Conservation (phyloP, 148 eudicot genomes). For the Simmondsia chinensis region DNA sequence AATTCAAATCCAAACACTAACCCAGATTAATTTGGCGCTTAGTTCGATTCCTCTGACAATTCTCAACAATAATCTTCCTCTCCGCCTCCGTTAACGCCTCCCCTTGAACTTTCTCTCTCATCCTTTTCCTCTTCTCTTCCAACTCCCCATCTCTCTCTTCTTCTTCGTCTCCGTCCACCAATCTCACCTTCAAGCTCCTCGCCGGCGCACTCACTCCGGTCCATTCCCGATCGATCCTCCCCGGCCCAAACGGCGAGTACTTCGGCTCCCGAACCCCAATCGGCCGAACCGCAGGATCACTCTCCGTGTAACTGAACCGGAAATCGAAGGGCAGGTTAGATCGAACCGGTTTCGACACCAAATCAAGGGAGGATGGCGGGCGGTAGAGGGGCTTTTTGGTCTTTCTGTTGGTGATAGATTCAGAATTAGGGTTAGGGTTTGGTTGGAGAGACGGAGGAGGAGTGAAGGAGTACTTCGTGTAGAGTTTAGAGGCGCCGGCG, state of each 20-base stretch:
- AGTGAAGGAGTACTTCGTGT: slow-evolving; percentile 35
- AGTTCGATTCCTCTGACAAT: slow-evolving; percentile 45
- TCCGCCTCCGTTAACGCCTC: slow-evolving; percentile 52
- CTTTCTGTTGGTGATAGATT: slow-evolving; percentile 10
- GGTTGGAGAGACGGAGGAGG: slow-evolving; percentile 38
- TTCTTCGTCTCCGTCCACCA: slow-evolving; percentile 23
- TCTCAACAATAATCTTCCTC: slow-evolving; percentile 54
- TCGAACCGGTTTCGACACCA: slow-evolving; percentile 26
- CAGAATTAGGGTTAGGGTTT: slow-evolving; percentile 7
- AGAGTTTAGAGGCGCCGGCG: slow-evolving; percentile 31
- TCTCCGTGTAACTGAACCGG: slow-evolving; percentile 86
- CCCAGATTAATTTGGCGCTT: slow-evolving; percentile 85
- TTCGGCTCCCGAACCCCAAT: slow-evolving; percentile 87
- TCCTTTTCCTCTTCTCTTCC: slow-evolving; percentile 51
- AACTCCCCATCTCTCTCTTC: slow-evolving; percentile 25
- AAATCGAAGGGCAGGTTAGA: slow-evolving; percentile 74
- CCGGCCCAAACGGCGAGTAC: slow-evolving; percentile 94
- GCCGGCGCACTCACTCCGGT: slow-evolving; percentile 89
- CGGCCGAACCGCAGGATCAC: slow-evolving; percentile 43
- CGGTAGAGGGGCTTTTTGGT: slow-evolving; percentile 48
- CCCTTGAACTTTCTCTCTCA: slow-evolving; percentile 48
- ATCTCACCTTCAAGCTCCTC: slow-evolving; percentile 34
- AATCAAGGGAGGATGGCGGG: slow-evolving; percentile 72
- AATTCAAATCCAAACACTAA: slow-evolving; percentile 1
- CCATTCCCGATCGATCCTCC: slow-evolving; percentile 54